Percentiles rank a stretch among this genome's conserved stretches.
Evolutionary conservation across 208 protist species (phyloP).

Genomic region (Tritrichomonas musculus): DNA sequence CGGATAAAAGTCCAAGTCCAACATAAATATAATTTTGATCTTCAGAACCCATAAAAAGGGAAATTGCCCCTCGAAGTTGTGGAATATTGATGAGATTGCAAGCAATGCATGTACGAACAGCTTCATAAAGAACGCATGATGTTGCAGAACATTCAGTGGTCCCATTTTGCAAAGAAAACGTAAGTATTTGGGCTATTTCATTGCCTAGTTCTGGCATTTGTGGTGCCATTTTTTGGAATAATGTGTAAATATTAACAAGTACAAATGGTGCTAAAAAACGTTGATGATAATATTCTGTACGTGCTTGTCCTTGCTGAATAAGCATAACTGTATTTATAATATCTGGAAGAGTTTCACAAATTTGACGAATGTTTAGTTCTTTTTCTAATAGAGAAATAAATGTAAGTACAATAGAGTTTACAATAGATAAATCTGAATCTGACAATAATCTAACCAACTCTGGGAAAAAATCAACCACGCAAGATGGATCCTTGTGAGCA

Average conservation of each 20-base stretch:
- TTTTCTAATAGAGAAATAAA: background rate
- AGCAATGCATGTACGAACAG: background rate
- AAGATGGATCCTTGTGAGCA: background rate
- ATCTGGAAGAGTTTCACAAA: background rate
- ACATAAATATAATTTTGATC: background rate
- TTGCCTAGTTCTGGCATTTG: background rate
- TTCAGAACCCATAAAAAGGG: background rate
- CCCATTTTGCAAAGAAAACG: background rate
- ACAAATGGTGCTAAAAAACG: background rate
- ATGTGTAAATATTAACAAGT: background rate
- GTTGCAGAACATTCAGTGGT: background rate
- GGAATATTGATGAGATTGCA: background rate
- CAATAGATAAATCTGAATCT: background rate
- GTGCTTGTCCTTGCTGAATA: background rate
- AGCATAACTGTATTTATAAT: background rate
- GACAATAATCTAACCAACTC: background rate
- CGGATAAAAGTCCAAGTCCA: background rate
- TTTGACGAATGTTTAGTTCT: background rate
- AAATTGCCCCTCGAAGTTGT: background rate
- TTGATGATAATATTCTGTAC: background rate
- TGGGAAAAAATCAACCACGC: background rate
- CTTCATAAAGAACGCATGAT: background rate
- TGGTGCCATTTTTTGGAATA: background rate
- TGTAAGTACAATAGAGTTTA: background rate
- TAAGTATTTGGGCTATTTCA: background rate